Evolutionary conservation across 2,329 filamentous ascomycete species (phyloP).

Genomic region (Emmonsiellopsis sp.): DNA sequence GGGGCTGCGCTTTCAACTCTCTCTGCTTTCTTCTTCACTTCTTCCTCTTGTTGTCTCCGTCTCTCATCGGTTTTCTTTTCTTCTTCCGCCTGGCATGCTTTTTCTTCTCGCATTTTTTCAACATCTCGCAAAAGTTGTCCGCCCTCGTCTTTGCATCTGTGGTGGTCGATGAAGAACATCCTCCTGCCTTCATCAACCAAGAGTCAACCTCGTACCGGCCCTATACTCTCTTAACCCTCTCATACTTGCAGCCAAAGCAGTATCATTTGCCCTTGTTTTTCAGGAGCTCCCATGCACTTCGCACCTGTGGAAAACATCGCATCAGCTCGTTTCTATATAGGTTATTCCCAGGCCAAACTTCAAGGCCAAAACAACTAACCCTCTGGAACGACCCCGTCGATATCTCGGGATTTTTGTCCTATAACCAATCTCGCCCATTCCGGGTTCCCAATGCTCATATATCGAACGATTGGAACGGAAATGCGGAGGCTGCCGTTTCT

Average conservation of each 20-base stretch:
- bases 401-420: too few relatives aligned
- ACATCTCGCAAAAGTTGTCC: neutral
- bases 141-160: neutral
- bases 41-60: neutral
- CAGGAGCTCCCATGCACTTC: neutral
- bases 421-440: too few relatives aligned
- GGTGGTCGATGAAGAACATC: neutral
- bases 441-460: too few relatives aligned
- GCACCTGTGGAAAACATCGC: neutral
- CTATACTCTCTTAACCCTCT: neutral
- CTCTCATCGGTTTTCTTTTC: neutral
- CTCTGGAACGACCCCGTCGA: too few relatives aligned
- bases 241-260: conserved; percentile 1
- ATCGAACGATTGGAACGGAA: too few relatives aligned
- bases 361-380: too few relatives aligned
- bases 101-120: neutral
- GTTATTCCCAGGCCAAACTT: too few relatives aligned
- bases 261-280: neutral
- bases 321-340: neutral
- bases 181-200: neutral
- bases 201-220: neutral
- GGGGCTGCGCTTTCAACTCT: too few relatives aligned
- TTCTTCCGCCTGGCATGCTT: neutral
- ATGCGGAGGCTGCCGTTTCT: too few relatives aligned
- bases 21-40: neutral